Percentiles rank a stretch among this genome's conserved stretches.
phyloP scores from a whole-genome alignment of 257 asterid species.

The Jasminum sambac region DNA sequence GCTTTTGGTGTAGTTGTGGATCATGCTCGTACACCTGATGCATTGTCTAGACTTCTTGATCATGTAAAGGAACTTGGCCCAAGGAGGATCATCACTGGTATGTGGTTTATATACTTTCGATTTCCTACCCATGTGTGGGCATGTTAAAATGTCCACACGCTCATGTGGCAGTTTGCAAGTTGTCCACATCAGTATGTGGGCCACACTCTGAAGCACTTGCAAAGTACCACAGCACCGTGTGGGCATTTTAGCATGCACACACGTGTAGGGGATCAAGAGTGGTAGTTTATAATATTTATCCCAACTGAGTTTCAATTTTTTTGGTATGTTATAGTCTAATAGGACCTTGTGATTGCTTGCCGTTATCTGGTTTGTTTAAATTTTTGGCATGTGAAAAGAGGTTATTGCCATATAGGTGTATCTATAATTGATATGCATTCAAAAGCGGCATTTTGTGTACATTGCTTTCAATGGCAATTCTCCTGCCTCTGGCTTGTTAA shows the following conservation, averaged over 20 bases:
- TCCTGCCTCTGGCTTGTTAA: background rate
- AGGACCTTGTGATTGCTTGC: background rate
- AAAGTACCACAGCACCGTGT: too few relatives aligned
- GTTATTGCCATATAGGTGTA: background rate
- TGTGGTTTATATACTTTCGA: conserved; percentile 15
- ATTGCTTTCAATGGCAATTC: background rate
- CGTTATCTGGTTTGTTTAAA: background rate
- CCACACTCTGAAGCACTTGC: too few relatives aligned
- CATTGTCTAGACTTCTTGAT: conserved; percentile 85
- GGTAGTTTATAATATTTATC: too few relatives aligned
- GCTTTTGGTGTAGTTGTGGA: conserved; percentile 94
- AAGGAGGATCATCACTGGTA: conserved; percentile 85
- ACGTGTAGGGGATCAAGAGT: too few relatives aligned
- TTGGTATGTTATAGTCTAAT: background rate
- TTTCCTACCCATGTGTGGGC: too few relatives aligned
- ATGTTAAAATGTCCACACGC: too few relatives aligned
- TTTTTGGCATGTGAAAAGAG: background rate
- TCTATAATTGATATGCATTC: background rate
- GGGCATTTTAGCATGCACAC: too few relatives aligned
- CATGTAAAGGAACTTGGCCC: conserved; percentile 78
- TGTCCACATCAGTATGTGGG: too few relatives aligned
- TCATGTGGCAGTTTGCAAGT: too few relatives aligned
- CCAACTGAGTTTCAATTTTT: conserved; percentile 12
- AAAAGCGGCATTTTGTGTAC: background rate
- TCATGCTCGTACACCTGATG: conserved; percentile 80